A percentile compares a stretch with the other conserved stretches of the same genome.
Evolutionary conservation across 805 yeast genomes (phyloP).

Genomic region (Cyberlindnera bimundalis): DNA sequence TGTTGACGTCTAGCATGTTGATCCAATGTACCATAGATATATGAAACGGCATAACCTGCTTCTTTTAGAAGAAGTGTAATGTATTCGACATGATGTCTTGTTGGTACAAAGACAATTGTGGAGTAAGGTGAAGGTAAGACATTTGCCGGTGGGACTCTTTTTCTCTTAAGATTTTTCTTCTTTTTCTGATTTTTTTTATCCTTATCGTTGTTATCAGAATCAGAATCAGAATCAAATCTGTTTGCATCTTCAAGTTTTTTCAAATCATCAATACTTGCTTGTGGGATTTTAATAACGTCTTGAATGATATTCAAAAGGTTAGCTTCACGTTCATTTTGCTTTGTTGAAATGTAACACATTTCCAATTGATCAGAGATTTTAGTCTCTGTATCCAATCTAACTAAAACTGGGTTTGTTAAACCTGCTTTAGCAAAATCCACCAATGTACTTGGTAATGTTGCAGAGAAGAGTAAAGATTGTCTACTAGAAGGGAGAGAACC

Average conservation of each 20-base stretch:
- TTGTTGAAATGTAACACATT: conserved; percentile 81
- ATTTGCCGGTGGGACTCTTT: conserved; percentile 71
- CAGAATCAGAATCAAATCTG: conserved; percentile 42
- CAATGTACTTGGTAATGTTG: conserved; percentile 87
- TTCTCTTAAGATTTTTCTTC: conserved; percentile 43
- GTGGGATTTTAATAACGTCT: conserved; percentile 80
- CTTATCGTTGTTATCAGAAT: conserved; percentile 44
- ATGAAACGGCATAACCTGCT: conserved; percentile 84
- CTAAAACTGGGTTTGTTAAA: conserved; percentile 83
- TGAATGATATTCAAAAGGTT: conserved; percentile 73
- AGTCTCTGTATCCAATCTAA: conserved; percentile 88
- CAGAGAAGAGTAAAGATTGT: conserved; percentile 89
- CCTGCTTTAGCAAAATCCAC: conserved; percentile 99
- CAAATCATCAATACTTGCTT: conserved; percentile 68
- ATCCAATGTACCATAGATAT: conserved; percentile 90
- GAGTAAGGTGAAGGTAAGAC: conserved; percentile 82
- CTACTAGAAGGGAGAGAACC: conserved; percentile 78
- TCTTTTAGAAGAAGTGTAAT: conserved; percentile 64
- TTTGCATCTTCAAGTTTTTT: conserved; percentile 47
- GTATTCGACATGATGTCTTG: conserved; percentile 97
- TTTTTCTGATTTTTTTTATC: conserved; percentile 28
- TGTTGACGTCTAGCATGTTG: conserved; percentile 93
- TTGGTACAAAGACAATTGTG: conserved; percentile 92
- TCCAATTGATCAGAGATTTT: conserved; percentile 88
- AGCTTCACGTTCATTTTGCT: conserved; percentile 86